Base-by-base conservation (phyloP, 2,329 filamentous ascomycete genomes). In the Coleophoma crateriformis region DNA sequence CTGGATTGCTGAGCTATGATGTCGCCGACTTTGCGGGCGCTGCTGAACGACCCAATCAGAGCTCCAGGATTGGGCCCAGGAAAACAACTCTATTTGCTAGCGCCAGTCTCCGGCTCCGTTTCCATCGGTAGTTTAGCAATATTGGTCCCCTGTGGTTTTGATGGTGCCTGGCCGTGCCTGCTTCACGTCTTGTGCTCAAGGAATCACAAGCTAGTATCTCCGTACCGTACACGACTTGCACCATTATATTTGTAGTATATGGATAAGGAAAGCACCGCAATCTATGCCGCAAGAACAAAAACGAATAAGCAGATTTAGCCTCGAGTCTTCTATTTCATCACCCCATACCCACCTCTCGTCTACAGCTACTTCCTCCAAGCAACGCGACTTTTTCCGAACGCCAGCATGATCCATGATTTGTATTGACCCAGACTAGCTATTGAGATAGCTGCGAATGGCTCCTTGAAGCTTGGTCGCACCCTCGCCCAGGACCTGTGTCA, bases 381-480 rank as follows among this genome's bases (percentile, higher is more conserved):
- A 27, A 27, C 47, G 33, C 46, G 39, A 42, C 39, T 17, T 33
- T 47, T 22, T 19, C 50, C 48, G 39, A 51, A 55, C 53, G 48
- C 52, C 54, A 47, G 35, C 44, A 47, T 20, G 22, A 27, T 42
- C 34, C 35, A 14, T 11, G 38, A 27, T 7, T 27, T 27, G 27
- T 10, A 3, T 27, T 27, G 27, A 27, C 27, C 27, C 27, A 2
- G 27, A 8, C 53, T 71, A 85, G 68, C 75, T 79, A 59, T 80
- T 78, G 49, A 85, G 71, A 64, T 85, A 86, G 59, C 74, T 77
- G 57, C 81, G 75, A 60, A 87, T 82, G 44, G 82, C 76, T 64
- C 88, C 90, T 73, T 96, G 90, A 64, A 97, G 75, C 69, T 84
- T 87, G 43, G 78, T 82, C 13, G 90, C 90, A 39, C 90, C 92